Conservation (phyloP, 176 grass and related monocot species). For the Thinopyrum elongatum region DNA sequence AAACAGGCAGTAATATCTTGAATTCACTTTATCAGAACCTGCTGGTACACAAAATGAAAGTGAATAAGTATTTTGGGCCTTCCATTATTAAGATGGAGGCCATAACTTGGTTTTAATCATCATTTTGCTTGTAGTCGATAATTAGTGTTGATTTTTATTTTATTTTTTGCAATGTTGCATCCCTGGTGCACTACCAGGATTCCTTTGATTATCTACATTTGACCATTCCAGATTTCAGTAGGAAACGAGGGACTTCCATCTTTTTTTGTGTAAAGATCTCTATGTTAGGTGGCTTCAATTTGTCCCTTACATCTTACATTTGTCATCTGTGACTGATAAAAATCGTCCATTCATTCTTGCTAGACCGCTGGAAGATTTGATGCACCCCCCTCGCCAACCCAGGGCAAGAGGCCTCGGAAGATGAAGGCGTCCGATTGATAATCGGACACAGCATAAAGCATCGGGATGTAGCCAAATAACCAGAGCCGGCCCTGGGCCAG, state of each 20-base stretch:
- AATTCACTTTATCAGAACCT: background rate
- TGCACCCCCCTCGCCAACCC: conserved; percentile 73
- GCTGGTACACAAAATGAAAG: background rate
- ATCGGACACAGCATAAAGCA: background rate
- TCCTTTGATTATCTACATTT: conserved; percentile 7
- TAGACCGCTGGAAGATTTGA: conserved; percentile 78
- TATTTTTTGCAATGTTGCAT: background rate
- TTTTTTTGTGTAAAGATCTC: background rate
- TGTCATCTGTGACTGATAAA: conserved; percentile 8
- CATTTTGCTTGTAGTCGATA: background rate
- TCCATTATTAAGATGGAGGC: conserved; percentile 14
- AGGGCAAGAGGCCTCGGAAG: conserved; percentile 88
- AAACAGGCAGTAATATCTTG: background rate
- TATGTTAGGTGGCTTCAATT: background rate
- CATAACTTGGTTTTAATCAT: background rate
- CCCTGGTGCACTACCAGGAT: background rate
- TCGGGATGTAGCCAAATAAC: background rate
- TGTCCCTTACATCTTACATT: background rate
- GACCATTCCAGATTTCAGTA: background rate
- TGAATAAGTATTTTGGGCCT: background rate
- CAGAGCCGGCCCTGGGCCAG: background rate
- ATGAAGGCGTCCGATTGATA: conserved; percentile 82
- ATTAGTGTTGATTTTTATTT: background rate
- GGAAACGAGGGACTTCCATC: background rate
- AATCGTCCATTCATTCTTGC: conserved; percentile 20